Conservation (phyloP, 176 grass and related monocot species). For the Musa schizocarpa region DNA sequence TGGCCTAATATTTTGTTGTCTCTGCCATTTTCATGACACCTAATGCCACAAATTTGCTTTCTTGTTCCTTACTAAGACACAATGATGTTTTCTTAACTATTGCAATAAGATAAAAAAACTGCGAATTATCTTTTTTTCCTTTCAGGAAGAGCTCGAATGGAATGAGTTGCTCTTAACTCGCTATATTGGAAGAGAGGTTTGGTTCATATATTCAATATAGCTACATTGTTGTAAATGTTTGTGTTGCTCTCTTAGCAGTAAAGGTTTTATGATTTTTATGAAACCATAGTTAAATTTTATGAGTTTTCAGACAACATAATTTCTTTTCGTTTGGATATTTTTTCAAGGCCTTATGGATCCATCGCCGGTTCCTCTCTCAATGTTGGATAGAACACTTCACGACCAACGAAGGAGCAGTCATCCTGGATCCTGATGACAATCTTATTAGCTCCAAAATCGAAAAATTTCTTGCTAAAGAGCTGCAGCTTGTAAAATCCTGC, state of each 20-base stretch:
- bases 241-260: not conserved
- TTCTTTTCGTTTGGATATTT: not conserved
- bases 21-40: not conserved
- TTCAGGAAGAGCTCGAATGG: conserved; percentile 72
- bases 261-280: not conserved
- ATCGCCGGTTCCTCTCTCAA: conserved; percentile 69
- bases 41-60: not conserved
- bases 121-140: not conserved
- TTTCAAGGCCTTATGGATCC: conserved; percentile 65
- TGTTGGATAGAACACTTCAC: conserved; percentile 48
- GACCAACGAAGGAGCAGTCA: conserved; percentile 8
- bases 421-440: conserved; percentile 5
- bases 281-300: not conserved
- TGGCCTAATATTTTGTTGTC: too few relatives aligned
- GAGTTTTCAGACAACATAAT: not conserved
- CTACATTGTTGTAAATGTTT: not conserved
- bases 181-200: conserved; percentile 82
- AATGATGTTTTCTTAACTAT: not conserved
- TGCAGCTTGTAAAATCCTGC: conserved; percentile 39
- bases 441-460: conserved; percentile 20
- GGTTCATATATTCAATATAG: not conserved
- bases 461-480: conserved; percentile 50
- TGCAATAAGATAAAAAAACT: not conserved
- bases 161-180: conserved; percentile 63
- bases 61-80: too few relatives aligned